phyloP scores from a whole-genome alignment of 2,329 filamentous ascomycete genomes.

The Fusarium liriodendri region DNA sequence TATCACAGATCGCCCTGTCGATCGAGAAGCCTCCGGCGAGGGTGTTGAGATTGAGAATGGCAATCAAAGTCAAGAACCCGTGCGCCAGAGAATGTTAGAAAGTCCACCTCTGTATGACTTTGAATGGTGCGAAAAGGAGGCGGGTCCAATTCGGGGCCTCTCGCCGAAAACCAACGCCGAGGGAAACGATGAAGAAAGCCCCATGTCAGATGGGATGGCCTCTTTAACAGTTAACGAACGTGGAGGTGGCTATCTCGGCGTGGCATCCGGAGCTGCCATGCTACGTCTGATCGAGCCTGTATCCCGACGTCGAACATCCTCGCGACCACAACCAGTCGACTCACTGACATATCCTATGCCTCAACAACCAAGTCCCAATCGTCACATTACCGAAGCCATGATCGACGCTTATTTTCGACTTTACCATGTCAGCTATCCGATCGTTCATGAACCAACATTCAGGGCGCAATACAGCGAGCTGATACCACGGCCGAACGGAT shows the following conservation, averaged over 20 bases:
- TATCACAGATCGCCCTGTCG: background rate
- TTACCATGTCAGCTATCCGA: slow-evolving; percentile 59
- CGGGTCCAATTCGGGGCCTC: slow-evolving; percentile 40
- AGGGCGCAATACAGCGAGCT: slow-evolving; percentile 51
- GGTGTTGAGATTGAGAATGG: background rate
- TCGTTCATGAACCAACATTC: slow-evolving; percentile 60
- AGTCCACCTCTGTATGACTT: slow-evolving; percentile 50
- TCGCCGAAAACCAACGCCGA: slow-evolving; percentile 37
- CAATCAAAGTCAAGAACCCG: slow-evolving; percentile 3
- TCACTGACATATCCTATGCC: slow-evolving; percentile 28
- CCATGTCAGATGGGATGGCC: slow-evolving; percentile 53
- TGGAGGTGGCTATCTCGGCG: slow-evolving; percentile 58
- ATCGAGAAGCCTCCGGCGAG: background rate
- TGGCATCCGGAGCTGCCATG: slow-evolving; percentile 58
- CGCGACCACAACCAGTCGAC: slow-evolving; percentile 10
- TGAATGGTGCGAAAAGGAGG: slow-evolving; percentile 51
- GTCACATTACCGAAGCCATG: slow-evolving; percentile 47
- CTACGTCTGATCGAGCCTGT: slow-evolving; percentile 51
- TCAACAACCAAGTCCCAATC: slow-evolving; percentile 48
- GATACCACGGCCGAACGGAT: slow-evolving; percentile 46
- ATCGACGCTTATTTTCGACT: slow-evolving; percentile 53
- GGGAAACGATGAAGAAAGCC: slow-evolving; percentile 37
- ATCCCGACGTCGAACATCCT: slow-evolving; percentile 38
- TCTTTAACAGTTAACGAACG: slow-evolving; percentile 50
- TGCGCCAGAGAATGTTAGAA: slow-evolving; percentile 45